Evolutionary conservation across 1,284 basidiomycete genomes (phyloP), one percentile per base, ranked within the genome.

Genomic region (Ustilago shanxiensis): DNA sequence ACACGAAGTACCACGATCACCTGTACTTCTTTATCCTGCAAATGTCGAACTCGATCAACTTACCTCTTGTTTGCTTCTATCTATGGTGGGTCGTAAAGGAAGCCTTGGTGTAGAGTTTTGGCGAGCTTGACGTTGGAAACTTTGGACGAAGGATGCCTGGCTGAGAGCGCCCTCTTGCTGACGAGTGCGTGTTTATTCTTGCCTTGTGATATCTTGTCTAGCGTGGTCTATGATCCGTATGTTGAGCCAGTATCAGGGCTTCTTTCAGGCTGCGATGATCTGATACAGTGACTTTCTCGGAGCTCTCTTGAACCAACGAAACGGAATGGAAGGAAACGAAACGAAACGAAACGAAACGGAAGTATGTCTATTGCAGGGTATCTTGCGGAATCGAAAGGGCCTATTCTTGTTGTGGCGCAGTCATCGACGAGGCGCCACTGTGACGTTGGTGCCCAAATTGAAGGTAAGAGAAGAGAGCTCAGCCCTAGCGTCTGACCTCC

Each of bases 341-440:
- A 33, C 31, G 31, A 11, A 18, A 49, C 13, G 47, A 37, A 37
- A 37, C 24, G 47, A 2, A 18, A 18, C 37, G 14, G 18, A 39
- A 39, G 18, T 47, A 47, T 47, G 11, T 47, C 44, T 47, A 47
- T 24, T 47, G 44, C 44, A 47, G 5, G 44, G 44, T 47, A 47
- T 24, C 44, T 47, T 47, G 44, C 44, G 44, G 20, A 14, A 47
- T 22, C 4, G 44, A 20, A 39, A 47, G 20, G 11, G 44, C 7
- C 18, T 47, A 2, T 47, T 47, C 44, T 47, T 47, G 44, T 3
- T 47, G 11, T 14, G 10, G 24, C 10, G 44, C 44, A 11, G 4
- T 26, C 44, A 47, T 47, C 22, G 22, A 47, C 18, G 7, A n/a
- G 8, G 7, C 7, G 20, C 22, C 44, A 22, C 20, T 8, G 22